Evolutionary conservation across 2,329 filamentous ascomycete genomes (phyloP).

Genomic region (Dissoconium aciculare): DNA sequence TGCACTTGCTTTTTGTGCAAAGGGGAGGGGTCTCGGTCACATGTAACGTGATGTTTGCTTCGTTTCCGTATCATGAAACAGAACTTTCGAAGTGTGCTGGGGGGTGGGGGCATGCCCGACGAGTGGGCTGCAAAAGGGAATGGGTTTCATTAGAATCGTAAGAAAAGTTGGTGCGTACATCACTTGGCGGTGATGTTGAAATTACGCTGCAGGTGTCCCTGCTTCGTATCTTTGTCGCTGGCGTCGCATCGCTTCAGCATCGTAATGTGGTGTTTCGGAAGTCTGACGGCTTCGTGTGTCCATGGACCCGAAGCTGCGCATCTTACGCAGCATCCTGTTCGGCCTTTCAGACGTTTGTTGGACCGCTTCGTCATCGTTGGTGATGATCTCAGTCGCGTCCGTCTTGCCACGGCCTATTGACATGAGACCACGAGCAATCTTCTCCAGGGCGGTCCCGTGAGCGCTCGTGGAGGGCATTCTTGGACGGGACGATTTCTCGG

Average conservation of each 20-base stretch:
- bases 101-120: too few species aligned
- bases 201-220: too few species aligned
- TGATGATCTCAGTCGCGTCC: constrained; percentile 36
- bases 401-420: constrained; percentile 41
- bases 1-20: too few species aligned
- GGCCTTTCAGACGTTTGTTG: constrained; percentile 10
- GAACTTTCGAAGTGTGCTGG: too few species aligned
- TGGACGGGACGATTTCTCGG: constrained; percentile 14
- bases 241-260: constrained; percentile 12
- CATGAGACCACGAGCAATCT: constrained; percentile 43
- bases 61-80: too few species aligned
- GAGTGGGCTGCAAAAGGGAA: too few species aligned
- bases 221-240: constrained; percentile 10
- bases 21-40: too few species aligned
- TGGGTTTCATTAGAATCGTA: too few species aligned
- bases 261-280: constrained; percentile 10
- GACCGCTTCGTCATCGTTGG: constrained; percentile 6
- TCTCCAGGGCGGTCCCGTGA: constrained; percentile 40
- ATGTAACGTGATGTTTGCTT: too few species aligned
- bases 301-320: constrained; percentile 23
- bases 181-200: constrained; percentile 10
- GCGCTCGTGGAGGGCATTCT: constrained; percentile 24
- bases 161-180: too few species aligned
- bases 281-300: constrained; percentile 14
- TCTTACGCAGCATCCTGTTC: constrained; percentile 21